These are phyloP conservation scores for Phytopythium oedochilum DNA, from an alignment of 352 stramenopile genomes.

Conservation along the genomic window DNA sequence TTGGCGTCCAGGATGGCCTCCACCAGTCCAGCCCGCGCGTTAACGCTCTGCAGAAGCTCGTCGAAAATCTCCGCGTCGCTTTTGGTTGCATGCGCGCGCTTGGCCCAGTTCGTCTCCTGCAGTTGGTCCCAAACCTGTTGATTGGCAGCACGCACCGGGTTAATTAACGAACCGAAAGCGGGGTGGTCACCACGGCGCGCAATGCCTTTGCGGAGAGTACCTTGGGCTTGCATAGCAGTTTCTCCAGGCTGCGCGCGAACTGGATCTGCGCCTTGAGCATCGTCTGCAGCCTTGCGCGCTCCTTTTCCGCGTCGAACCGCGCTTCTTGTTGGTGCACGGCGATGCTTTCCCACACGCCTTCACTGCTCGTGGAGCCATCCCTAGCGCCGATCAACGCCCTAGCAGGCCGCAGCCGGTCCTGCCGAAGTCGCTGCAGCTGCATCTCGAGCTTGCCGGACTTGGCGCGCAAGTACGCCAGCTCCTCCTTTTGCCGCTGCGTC, in stretches of 20 bases:
- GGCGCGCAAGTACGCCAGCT: constrained; percentile 21
- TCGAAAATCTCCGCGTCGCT: background rate
- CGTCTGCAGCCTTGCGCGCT: constrained; percentile 23
- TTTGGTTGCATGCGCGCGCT: background rate
- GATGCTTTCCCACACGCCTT: constrained; percentile 20
- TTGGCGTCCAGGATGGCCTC: background rate
- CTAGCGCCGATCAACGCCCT: background rate
- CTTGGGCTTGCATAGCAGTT: constrained; percentile 17
- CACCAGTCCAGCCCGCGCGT: background rate
- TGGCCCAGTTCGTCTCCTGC: constrained; percentile 1
- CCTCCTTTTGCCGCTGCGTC: constrained; percentile 31
- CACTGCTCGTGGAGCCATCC: background rate
- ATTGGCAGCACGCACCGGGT: too few relatives aligned
- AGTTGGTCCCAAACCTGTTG: constrained; percentile 5
- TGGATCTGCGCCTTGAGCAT: constrained; percentile 29
- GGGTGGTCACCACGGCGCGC: too few relatives aligned
- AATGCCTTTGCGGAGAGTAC: background rate
- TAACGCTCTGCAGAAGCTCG: background rate
- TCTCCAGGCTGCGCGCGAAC: constrained; percentile 26
- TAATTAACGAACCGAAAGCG: too few relatives aligned
- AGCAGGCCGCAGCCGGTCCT: background rate
- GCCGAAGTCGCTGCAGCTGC: constrained; percentile 13
- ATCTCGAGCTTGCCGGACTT: constrained; percentile 25
- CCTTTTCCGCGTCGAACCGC: constrained; percentile 16
- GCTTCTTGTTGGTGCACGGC: constrained; percentile 21